phyloP scores from a whole-genome alignment of 495 filamentous ascomycete species.

The Aspergillus mulundensis region DNA sequence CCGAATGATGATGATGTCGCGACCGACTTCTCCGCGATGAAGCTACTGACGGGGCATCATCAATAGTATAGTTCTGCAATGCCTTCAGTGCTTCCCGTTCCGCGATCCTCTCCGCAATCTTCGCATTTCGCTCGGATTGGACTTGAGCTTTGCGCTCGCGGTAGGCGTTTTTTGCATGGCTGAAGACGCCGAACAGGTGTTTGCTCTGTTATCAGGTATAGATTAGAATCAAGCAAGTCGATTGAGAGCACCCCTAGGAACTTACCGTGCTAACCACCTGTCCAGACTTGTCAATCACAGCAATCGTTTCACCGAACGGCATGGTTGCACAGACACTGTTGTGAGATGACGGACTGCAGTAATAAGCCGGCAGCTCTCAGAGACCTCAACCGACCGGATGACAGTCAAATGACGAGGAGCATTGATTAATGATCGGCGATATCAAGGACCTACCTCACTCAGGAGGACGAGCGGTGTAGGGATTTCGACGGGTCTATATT shows the following conservation, averaged over 20 bases:
- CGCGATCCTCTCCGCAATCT: conserved; percentile 51
- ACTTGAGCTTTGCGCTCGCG: conserved; percentile 76
- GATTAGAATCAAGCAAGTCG: conserved; percentile 21
- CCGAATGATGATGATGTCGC: conserved; percentile 29
- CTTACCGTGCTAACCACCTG: conserved; percentile 89
- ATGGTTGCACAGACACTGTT: conserved; percentile 18
- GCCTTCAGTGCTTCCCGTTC: conserved; percentile 49
- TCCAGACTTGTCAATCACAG: conserved; percentile 87
- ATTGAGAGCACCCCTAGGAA: conserved; percentile 10
- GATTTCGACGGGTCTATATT: conserved; percentile 6
- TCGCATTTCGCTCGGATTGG: conserved; percentile 58
- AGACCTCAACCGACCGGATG: conserved; percentile 4
- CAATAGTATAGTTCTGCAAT: conserved; percentile 44
- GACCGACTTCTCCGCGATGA: conserved; percentile 41
- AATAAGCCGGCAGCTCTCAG: conserved; percentile 3
- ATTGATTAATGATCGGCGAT: conserved; percentile 11
- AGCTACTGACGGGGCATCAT: conserved; percentile 47
- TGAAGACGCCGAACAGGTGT: conserved; percentile 80
- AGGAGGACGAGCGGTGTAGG: conserved; percentile 25
- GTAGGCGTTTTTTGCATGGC: conserved; percentile 82
- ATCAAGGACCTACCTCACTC: conserved; percentile 5
- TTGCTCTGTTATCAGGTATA: conserved; percentile 60
- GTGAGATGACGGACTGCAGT: conserved; percentile 9
- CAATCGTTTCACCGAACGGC: conserved; percentile 68
- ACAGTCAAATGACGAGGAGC: conserved; percentile 15